These are phyloP conservation scores for Backusella parvicylindrica DNA, from an alignment of 192 early-diverging fungal genomes.

Conservation along the genomic window DNA sequence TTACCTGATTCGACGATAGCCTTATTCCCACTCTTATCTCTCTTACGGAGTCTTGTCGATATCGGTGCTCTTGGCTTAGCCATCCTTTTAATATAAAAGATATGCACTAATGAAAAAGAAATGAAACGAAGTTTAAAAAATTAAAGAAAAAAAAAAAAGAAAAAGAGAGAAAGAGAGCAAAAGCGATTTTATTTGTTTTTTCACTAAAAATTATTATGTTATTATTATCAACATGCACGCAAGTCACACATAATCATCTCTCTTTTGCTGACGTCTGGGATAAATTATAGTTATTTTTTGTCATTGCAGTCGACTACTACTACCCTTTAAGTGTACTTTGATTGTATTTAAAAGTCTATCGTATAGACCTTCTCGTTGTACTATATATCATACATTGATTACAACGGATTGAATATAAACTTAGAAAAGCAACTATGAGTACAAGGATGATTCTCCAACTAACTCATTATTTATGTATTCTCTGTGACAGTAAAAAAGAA, in stretches of 20 bases:
- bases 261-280: constrained; percentile 3
- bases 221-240: neutral
- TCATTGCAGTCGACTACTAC: neutral
- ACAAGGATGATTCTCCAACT: neutral
- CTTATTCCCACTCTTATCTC: neutral
- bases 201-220: neutral
- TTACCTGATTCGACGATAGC: neutral
- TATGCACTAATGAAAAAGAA: neutral
- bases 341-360: neutral
- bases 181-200: neutral
- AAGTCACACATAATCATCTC: neutral
- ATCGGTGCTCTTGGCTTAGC: constrained; percentile 4
- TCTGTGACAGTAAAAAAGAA: neutral
- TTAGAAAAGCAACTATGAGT: neutral
- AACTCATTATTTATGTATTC: neutral
- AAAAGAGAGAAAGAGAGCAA: neutral
- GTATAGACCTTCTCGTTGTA: neutral
- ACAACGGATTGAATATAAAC: neutral
- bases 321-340: neutral
- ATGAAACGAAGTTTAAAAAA: neutral
- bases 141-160: neutral
- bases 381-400: neutral
- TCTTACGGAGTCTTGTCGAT: neutral
- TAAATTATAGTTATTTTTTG: neutral
- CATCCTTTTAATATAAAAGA: neutral